Percentiles rank a stretch among this genome's conserved stretches.
Evolutionary conservation across 306 rosid genomes (phyloP).

Genomic region (Senna siamea): DNA sequence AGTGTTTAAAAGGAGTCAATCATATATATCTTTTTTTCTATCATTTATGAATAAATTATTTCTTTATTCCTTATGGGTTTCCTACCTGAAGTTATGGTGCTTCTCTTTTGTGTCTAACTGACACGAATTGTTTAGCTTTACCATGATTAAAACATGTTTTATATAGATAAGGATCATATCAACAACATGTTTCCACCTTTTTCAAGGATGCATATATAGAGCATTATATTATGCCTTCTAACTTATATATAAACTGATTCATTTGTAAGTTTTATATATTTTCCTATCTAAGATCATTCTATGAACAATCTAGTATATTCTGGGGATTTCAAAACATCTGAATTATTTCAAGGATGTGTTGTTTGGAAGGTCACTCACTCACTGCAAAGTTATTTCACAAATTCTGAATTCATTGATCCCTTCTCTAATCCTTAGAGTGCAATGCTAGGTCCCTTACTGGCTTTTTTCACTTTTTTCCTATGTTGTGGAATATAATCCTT

Average conservation of each 20-base stretch:
- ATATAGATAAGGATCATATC: neutral
- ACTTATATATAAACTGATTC: neutral
- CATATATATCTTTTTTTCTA: neutral
- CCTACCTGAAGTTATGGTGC: conserved; percentile 16
- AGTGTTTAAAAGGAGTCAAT: conserved; percentile 11
- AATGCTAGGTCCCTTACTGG: too few relatives aligned
- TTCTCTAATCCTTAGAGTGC: too few relatives aligned
- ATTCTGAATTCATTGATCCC: too few relatives aligned
- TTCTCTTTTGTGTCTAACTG: neutral
- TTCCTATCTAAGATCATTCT: too few relatives aligned
- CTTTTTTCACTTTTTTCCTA: too few relatives aligned
- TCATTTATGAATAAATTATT: too few relatives aligned
- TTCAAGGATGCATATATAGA: neutral
- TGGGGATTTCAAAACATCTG: neutral
- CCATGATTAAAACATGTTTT: neutral
- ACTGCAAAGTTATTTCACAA: too few relatives aligned
- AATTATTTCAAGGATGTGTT: too few relatives aligned
- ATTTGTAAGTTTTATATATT: conserved; percentile 1
- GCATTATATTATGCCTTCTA: neutral
- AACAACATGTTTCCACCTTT: neutral
- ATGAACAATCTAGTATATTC: neutral
- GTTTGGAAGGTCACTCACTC: too few relatives aligned
- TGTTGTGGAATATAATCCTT: too few relatives aligned
- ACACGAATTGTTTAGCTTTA: neutral
- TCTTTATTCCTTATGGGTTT: neutral